Base-by-base conservation (phyloP, 805 yeast species). In the Candida khao-thaluensis region DNA sequence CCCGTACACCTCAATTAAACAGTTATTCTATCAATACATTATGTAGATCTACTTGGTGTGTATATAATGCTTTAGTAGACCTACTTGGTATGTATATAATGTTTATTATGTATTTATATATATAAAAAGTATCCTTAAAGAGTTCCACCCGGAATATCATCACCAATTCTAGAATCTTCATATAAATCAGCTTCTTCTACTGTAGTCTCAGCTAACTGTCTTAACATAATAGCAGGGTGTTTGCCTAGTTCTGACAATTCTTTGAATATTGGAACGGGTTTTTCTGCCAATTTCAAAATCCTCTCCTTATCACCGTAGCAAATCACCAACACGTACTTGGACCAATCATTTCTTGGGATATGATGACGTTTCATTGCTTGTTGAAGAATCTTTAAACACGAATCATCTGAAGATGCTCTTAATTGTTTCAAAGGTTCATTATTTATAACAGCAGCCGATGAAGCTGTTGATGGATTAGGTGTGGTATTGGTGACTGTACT, bases 261-360 rank as follows among this genome's bases (percentile, higher is more conserved):
- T 58, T 87, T 85, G 57, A 88, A 87, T 7, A 89, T 81, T 25
- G 76, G 68, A 6, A 91, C 95, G 0, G 99, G 99, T 57, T 80
- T 85, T 54, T 91, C 99, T 18, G 87, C 86, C 46, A 85, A 69
- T 26, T 84, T 86, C 33, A 93, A 62, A 7, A 89, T 78, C 20
- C 96, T 68, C 55, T 91, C 97, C 53, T 84, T 84, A 57, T 89
- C 96, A 17, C 93, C 96, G 56, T 87, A 89, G 55, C 95, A 85
- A 11, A 91, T 85, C 12, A 90, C 89, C 37, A 91, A 66, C 2
- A 90, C 95, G 56, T 89, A 91, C 52, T 87, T 84, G 37, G 85
- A 74, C 90, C 96, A 85, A 54, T 88, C 96, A 37, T 78, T 82
- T 22, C 79, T 76, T 32, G 79, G 80, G 35, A 91, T 72, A 43